These are phyloP conservation scores for Trichoderma sp. DNA, from an alignment of 2,329 filamentous ascomycete genomes.

Conservation along the genomic window DNA sequence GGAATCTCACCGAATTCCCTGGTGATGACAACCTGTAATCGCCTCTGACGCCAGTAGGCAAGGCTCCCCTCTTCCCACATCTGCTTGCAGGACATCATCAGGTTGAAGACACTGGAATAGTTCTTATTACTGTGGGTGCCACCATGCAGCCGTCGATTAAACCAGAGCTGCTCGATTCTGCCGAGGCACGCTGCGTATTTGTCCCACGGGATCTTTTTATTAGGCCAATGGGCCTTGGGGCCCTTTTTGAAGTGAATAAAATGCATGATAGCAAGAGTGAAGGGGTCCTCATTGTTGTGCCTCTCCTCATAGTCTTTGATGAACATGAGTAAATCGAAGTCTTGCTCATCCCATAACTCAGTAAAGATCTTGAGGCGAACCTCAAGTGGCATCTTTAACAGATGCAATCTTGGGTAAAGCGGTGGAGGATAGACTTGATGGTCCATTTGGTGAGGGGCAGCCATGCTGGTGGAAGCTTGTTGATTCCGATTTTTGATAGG, in stretches of 20 bases:
- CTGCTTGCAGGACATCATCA: conserved; percentile 3
- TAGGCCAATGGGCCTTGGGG: background rate
- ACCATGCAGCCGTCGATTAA: background rate
- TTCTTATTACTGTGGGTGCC: background rate
- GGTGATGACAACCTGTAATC: background rate
- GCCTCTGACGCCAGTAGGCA: background rate
- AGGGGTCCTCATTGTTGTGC: background rate
- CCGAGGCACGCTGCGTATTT: background rate
- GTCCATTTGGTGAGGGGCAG: background rate
- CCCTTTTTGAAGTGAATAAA: background rate
- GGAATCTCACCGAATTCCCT: conserved; percentile 7
- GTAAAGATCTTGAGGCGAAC: conserved; percentile 9
- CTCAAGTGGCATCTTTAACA: conserved; percentile 3
- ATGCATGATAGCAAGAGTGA: background rate
- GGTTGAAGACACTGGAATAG: background rate
- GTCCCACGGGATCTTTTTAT: conserved; percentile 1
- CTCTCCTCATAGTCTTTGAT: conserved; percentile 12
- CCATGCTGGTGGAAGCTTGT: background rate
- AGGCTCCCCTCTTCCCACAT: conserved; percentile 10
- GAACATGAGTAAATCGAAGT: conserved; percentile 2
- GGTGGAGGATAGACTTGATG: background rate
- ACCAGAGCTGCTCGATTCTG: background rate
- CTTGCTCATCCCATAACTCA: background rate
- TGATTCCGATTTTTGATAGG: background rate
- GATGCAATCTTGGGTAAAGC: background rate